Base-by-base conservation (phyloP, 2,329 filamentous ascomycete genomes). In the Talaromyces sp. region DNA sequence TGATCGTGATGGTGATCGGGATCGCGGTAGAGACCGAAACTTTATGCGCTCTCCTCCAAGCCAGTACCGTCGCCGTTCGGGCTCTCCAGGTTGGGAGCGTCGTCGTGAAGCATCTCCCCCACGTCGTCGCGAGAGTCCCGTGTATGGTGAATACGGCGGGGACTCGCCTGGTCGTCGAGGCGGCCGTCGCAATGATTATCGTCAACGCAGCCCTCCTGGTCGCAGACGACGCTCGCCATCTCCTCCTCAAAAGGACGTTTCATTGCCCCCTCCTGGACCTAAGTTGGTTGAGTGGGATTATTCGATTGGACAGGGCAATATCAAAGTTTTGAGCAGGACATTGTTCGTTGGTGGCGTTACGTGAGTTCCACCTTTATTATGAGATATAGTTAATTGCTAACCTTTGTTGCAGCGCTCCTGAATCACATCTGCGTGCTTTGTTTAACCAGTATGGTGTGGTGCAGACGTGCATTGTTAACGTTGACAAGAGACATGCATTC, bases 401-500 rank as follows among this genome's bases (percentile, higher is more conserved):
- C 66, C n/a, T 60, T 31, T 8, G 35, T 47, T 31, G 45, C 68
- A 90, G 88, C 43, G 89, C 87, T 65, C 88, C 90, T 7, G 94
- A 99, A 78, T 82, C 85, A 65, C 93, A 98, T 75, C 84, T 99
- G 62, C 88, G 93, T 62, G 82, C 81, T 60, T 88, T 96, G 52
- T 99, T 99, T 77, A 84, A 82, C 72, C 88, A 88, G 54, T 97
- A 89, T 74, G 95, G 95, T 66, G 83, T 88, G 62, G 95, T 99
- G 3, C 95, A 99, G 78, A 97, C 94, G 1, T 98, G 94, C 79
- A 99, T 99, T 69, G 93, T 97, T 70, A 98, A 99, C 81, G 90
- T 92, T 73, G 95, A 99, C 74, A 99, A 98, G 81, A 91, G 95
- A 19, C 95, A 99, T 78, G 95, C 95, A 6, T 99, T 99, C 76